Evolutionary conservation across 441 rosid species (phyloP).

Genomic region (Rhodomyrtus psidioides): DNA sequence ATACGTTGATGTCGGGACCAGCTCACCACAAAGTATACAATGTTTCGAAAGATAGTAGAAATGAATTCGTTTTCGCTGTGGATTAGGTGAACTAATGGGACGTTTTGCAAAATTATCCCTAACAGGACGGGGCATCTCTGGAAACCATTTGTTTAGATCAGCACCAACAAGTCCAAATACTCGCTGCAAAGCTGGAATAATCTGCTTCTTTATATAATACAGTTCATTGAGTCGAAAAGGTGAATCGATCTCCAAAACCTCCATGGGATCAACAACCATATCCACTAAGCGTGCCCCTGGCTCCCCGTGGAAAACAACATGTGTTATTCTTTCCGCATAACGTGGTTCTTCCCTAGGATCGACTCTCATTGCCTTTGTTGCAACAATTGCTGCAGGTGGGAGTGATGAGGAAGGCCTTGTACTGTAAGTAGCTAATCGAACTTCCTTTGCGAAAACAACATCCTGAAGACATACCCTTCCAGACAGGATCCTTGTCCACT

Average conservation of each 20-base stretch:
- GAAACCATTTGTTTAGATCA: conserved; percentile 75
- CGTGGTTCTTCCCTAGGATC: conserved; percentile 93
- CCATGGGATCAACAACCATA: conserved; percentile 93
- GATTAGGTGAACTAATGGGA: conserved; percentile 32
- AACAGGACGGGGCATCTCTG: conserved; percentile 77
- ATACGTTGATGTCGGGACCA: conserved; percentile 64
- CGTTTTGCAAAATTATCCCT: conserved; percentile 62
- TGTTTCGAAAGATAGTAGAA: conserved; percentile 82
- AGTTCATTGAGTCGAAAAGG: conserved; percentile 78
- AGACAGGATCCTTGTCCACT: conserved; percentile 80
- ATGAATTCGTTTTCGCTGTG: conserved; percentile 67
- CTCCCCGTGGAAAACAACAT: conserved; percentile 89
- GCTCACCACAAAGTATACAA: conserved; percentile 78
- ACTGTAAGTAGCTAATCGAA: conserved; percentile 88
- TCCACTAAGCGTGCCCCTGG: conserved; percentile 93
- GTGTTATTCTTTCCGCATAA: conserved; percentile 87
- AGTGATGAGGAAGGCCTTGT: conserved; percentile 52
- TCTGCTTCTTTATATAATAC: conserved; percentile 91
- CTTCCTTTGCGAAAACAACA: conserved; percentile 95
- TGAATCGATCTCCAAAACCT: conserved; percentile 67
- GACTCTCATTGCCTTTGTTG: conserved; percentile 70
- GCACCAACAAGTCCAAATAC: conserved; percentile 88
- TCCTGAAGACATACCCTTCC: conserved; percentile 91
- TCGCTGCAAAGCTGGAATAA: conserved; percentile 87
- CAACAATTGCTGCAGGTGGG: conserved; percentile 96